Evolutionary conservation across 2,329 filamentous ascomycete species (phyloP).

Genomic region (Curvularia sp.): DNA sequence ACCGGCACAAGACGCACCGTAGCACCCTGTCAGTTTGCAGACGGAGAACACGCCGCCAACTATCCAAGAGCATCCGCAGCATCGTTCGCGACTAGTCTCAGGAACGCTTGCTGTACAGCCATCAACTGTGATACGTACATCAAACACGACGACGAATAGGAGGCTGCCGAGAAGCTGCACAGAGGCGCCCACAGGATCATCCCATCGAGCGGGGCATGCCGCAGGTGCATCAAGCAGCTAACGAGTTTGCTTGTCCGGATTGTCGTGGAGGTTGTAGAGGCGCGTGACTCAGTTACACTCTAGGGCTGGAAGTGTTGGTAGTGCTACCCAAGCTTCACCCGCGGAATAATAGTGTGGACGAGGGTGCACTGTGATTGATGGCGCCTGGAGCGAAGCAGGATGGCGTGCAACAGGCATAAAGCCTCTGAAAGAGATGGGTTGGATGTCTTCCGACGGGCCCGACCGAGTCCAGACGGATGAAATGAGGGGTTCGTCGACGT

Average conservation of each 20-base stretch:
- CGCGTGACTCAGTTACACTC: conserved; percentile 44
- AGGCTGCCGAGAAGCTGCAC: conserved; percentile 21
- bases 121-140: conserved; percentile 17
- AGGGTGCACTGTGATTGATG: conserved; percentile 34
- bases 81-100: conserved; percentile 36
- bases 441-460: conserved; percentile 30
- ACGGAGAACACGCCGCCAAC: conserved; percentile 11
- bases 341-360: conserved; percentile 31
- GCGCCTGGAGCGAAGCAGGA: conserved; percentile 48
- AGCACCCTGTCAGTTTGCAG: conserved; percentile 23
- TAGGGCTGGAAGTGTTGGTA: conserved; percentile 26
- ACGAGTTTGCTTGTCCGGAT: conserved; percentile 32
- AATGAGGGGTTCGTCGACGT: conserved; percentile 37
- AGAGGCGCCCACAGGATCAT: conserved; percentile 31
- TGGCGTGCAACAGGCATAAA: conserved; percentile 48
- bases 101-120: conserved; percentile 32
- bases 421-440: conserved; percentile 36
- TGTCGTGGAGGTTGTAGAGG: conserved; percentile 24
- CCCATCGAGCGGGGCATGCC: conserved; percentile 19
- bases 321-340: conserved; percentile 27
- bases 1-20: conserved; percentile 27
- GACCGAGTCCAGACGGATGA: conserved; percentile 39
- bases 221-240: conserved; percentile 29
- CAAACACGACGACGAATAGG: conserved; percentile 26
- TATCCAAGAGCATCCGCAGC: conserved; percentile 20